Conservation (phyloP, 352 stramenopile genomes). For the Nothophytophthora sp. region DNA sequence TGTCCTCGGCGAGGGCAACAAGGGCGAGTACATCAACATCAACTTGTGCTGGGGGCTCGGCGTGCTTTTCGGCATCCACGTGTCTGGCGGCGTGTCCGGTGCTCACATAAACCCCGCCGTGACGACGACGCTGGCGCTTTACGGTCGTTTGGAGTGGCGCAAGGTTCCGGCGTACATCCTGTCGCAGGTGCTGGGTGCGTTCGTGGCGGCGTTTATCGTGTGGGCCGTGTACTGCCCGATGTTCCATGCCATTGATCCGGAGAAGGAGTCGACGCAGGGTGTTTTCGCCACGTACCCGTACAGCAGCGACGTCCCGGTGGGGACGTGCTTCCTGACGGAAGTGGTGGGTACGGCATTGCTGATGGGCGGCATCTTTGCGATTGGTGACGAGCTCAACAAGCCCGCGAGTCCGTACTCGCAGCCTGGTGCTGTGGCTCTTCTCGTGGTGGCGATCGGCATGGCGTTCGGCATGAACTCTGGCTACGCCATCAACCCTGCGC, state of each 20-base stretch:
- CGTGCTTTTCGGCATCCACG: slow-evolving; percentile 63
- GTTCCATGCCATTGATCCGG: slow-evolving; percentile 40
- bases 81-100: slow-evolving; percentile 37
- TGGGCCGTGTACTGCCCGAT: slow-evolving; percentile 49
- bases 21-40: slow-evolving; percentile 63
- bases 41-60: slow-evolving; percentile 58
- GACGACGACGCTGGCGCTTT: slow-evolving; percentile 48
- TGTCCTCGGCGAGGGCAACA: slow-evolving; percentile 41
- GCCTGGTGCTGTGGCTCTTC: slow-evolving; percentile 41
- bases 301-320: slow-evolving; percentile 34
- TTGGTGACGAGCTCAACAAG: slow-evolving; percentile 56
- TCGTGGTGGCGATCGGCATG: slow-evolving; percentile 65
- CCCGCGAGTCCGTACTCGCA: slow-evolving; percentile 41
- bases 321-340: slow-evolving; percentile 62
- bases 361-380: slow-evolving; percentile 51
- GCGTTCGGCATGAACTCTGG: slow-evolving; percentile 71
- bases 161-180: slow-evolving; percentile 27
- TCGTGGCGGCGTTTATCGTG: slow-evolving; percentile 36
- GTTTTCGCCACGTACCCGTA: slow-evolving; percentile 61
- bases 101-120: slow-evolving; percentile 63
- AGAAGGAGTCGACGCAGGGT: slow-evolving; percentile 34
- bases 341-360: slow-evolving; percentile 60
- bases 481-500: slow-evolving; percentile 67
- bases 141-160: slow-evolving; percentile 43
- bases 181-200: slow-evolving; percentile 43